Evolutionary conservation across 257 asterid genomes (phyloP), one percentile per base, ranked within the genome.

Genomic region (Penstemon davidsonii): DNA sequence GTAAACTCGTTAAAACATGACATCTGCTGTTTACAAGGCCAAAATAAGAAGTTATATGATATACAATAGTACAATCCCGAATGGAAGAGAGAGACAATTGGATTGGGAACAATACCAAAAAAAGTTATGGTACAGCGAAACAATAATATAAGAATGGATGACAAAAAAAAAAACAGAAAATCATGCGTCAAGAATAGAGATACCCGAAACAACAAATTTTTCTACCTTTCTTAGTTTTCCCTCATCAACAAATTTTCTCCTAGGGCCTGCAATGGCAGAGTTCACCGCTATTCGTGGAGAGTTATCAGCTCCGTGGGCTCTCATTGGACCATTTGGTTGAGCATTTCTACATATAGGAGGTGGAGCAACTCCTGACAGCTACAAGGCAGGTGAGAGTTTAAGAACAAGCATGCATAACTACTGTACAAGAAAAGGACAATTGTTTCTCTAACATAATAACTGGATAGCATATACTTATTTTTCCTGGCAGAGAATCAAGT

Each of bases 201-300:
- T n/a, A 58, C 4, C 62, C 43, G 63, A 59, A 19, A 52, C 43
- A 25, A 25, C 8, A 52, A 75, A 66, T 60, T 12, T 79, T 68
- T 75, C 66, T 60, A 92, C 97, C 99, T 91, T 94, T 80, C 99
- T 88, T 33, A 94, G 55, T 70, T 94, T 94, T 60, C 97, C 99
- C 78, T 91, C 97, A 39, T 94, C 99, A 55, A 94, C 96, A 80
- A 93, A 79, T 81, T 94, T 94, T 76, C 97, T 90, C 80, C 96
- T 81, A 69, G 96, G 99, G 75, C 92, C 91, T 64, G 90, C 84
- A 54, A 84, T 70, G 52, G 84, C 76, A 65, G 96, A 73, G 83
- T 85, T 87, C 69, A 86, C 79, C 12, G 82, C 45, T 69, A 77
- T 78, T 67, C 95, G 82, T 56, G 92, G 85, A 68, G 99, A 84